Evolutionary conservation across 2,329 filamentous ascomycete species (phyloP).

Genomic region (Blastomyces parvus): DNA sequence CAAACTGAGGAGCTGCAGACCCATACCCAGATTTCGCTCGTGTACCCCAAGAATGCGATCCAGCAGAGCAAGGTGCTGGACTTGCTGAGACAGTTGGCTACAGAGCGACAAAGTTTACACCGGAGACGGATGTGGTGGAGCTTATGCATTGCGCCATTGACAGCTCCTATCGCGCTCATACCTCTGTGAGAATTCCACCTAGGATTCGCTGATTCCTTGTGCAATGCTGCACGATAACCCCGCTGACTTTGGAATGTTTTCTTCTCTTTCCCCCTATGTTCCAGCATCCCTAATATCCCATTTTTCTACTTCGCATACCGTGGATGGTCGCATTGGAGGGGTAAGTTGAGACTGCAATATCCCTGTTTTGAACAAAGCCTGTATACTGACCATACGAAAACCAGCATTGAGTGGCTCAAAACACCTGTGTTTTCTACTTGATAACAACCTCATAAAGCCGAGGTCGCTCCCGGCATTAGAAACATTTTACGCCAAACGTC

Average conservation of each 20-base stretch:
- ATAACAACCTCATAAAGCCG: conserved; percentile 59
- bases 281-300: conserved; percentile 79
- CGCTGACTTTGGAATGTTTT: not conserved
- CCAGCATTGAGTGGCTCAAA: conserved; percentile 69
- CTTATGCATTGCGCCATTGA: conserved; percentile 70
- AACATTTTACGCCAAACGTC: conserved; percentile 54
- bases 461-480: conserved; percentile 62
- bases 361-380: conserved; percentile 14
- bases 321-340: conserved; percentile 79
- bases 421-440: conserved; percentile 71
- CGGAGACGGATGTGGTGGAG: conserved; percentile 69
- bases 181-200: conserved; percentile 57
- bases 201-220: not conserved
- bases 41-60: conserved; percentile 66
- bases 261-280: not conserved
- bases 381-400: conserved; percentile 14
- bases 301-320: conserved; percentile 95
- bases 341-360: conserved; percentile 21
- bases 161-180: conserved; percentile 69
- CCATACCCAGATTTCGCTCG: conserved; percentile 52
- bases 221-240: not conserved
- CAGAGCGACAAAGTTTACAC: conserved; percentile 71
- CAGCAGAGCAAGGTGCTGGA: conserved; percentile 52
- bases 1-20: conserved; percentile 54
- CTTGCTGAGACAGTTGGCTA: conserved; percentile 62